Conservation (phyloP, 2,329 filamentous ascomycete genomes). For the Gnomoniopsis smithogilvyi region DNA sequence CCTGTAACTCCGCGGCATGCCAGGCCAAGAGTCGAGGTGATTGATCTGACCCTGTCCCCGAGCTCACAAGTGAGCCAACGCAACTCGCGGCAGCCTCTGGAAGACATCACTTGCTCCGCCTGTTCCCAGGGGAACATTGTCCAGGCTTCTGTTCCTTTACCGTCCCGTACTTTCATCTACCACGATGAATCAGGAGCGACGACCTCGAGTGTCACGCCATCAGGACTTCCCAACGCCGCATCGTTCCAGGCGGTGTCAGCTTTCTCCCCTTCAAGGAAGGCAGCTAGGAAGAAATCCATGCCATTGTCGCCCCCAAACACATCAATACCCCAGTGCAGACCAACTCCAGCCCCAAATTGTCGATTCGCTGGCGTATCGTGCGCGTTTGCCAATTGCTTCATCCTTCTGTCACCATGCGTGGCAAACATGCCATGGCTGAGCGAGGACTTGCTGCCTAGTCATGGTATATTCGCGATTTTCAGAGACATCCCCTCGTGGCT, state of each 20-base stretch:
- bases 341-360: slow-evolving; percentile 24
- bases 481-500: slow-evolving; percentile 24
- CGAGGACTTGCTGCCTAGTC: slow-evolving; percentile 35
- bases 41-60: not conserved
- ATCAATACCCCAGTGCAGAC: not conserved
- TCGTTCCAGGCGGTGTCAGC: not conserved
- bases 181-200: not conserved
- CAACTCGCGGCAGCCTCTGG: slow-evolving; percentile 7
- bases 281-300: slow-evolving; percentile 10
- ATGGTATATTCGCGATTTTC: slow-evolving; percentile 37
- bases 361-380: slow-evolving; percentile 33
- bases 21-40: not conserved
- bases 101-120: slow-evolving; percentile 10
- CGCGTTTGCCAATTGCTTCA: slow-evolving; percentile 30
- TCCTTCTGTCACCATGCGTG: slow-evolving; percentile 43
- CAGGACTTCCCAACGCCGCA: not conserved
- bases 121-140: slow-evolving; percentile 6
- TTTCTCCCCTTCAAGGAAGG: not conserved
- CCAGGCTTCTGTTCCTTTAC: not conserved
- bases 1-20: not conserved
- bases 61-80: not conserved
- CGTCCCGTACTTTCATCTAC: not conserved
- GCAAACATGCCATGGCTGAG: slow-evolving; percentile 32
- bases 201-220: not conserved
- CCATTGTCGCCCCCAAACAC: slow-evolving; percentile 23